A percentile compares a stretch with the other conserved stretches of the same genome.
Evolutionary conservation across 306 rosid genomes (phyloP).

Genomic region (Cercis canadensis): DNA sequence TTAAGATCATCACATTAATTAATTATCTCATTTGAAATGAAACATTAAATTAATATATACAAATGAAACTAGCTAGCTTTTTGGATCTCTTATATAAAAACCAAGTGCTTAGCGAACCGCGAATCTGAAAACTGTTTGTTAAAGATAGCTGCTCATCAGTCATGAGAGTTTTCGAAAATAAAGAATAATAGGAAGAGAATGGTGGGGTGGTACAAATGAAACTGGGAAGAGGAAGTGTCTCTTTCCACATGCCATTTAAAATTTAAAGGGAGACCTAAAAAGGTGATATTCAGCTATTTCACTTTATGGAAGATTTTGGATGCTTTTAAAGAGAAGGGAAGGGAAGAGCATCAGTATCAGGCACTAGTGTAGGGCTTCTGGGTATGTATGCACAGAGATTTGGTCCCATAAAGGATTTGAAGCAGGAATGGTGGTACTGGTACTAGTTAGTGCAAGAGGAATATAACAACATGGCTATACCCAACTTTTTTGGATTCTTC

Average conservation of each 20-base stretch:
- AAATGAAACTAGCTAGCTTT: too few species aligned
- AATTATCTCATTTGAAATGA: too few species aligned
- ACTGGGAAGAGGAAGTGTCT: slow-evolving; percentile 40
- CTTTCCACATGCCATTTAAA: slow-evolving; percentile 51
- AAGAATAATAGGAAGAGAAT: too few species aligned
- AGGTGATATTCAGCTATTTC: slow-evolving; percentile 65
- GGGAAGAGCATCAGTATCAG: not conserved
- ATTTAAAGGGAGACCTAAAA: slow-evolving; percentile 49
- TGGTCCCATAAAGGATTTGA: slow-evolving; percentile 91
- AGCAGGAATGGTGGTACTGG: slow-evolving; percentile 70
- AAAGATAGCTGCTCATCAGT: too few species aligned
- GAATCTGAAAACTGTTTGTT: too few species aligned
- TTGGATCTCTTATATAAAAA: too few species aligned
- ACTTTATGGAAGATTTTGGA: slow-evolving; percentile 68
- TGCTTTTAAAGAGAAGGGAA: slow-evolving; percentile 49
- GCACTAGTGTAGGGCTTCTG: slow-evolving; percentile 26
- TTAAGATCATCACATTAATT: too few species aligned
- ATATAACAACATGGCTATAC: slow-evolving; percentile 72
- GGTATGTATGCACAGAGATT: slow-evolving; percentile 54
- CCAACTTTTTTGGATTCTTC: slow-evolving; percentile 72
- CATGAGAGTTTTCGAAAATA: too few species aligned
- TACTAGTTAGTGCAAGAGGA: slow-evolving; percentile 70
- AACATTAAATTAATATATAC: too few species aligned
- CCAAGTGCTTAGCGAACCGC: too few species aligned
- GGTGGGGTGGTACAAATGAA: slow-evolving; percentile 43